Base-by-base conservation (phyloP, 1,139 yeast genomes). In the Geotrichum candidum region DNA sequence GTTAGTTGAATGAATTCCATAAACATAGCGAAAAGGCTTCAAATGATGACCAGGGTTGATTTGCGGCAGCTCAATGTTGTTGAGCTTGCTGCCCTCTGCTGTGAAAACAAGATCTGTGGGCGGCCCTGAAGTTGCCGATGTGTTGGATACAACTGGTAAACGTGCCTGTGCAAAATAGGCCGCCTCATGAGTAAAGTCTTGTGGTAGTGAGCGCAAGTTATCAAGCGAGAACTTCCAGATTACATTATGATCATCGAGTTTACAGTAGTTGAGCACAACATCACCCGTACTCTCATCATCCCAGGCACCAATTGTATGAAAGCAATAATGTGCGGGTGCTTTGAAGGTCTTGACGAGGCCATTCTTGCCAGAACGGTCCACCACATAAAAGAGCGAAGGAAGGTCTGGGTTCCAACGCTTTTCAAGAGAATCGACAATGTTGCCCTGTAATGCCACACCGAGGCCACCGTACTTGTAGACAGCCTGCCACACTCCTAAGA, bases 401-500 rank as follows among this genome's bases (percentile, higher is more conserved):
- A 57, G 31, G 27, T 54, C 31, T 27, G 63, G 61, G 38, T 64
- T 52, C 67, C 67, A 65, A 13, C 31, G 54, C 6, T 56, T 31
- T 38, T 61, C 63, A 29, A 65, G 57, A 18, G 61, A 61, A 33
- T 63, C 66, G 2, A 65, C 54, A 11, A 57, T 11, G 31, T 63
- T 65, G 10, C 54, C 65, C 31, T 63, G 61, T 35, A 64, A 50
- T 23, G 53, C 48, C 7, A 62, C 27, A 2, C 58, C 53, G 4
- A 61, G 51, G 22, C 67, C 67, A 2, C 57, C 56, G 45, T 58
- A 58, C 25, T 58, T 59, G 54, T 41, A 63, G 22, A 61, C 38
- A 9, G 66, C 65, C 50, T 64, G 67, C 66, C 67, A 65, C 4
- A 65, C 56, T 35, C 64, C 60, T 18, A 65, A 52, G 25, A 65